Evolutionary conservation across 805 yeast genomes (phyloP).

Genomic region (Hermanozyma aechmeae): DNA sequence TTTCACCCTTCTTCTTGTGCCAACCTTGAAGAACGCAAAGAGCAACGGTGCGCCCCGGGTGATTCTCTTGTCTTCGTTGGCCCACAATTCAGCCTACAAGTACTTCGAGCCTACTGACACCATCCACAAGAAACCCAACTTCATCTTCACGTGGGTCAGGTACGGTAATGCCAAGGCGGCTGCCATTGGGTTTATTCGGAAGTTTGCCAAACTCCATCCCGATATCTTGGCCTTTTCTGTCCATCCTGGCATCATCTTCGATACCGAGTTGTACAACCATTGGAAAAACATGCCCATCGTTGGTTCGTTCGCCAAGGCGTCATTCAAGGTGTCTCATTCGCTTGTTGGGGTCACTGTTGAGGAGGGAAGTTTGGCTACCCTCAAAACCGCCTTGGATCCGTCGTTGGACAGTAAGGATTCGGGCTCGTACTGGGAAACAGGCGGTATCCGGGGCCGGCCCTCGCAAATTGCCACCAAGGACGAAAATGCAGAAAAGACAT

Average conservation of each 20-base stretch:
- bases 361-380: conserved; percentile 24
- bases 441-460: conserved; percentile 19
- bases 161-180: conserved; percentile 28
- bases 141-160: conserved; percentile 20
- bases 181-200: conserved; percentile 20
- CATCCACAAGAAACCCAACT: conserved; percentile 17
- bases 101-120: conserved; percentile 16
- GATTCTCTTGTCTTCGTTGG: conserved; percentile 22
- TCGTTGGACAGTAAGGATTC: conserved; percentile 12
- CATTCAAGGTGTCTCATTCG: conserved; percentile 8
- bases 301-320: conserved; percentile 11
- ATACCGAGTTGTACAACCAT: conserved; percentile 22
- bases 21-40: conserved; percentile 14
- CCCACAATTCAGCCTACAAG: conserved; percentile 17
- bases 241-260: conserved; percentile 30
- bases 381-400: conserved; percentile 24
- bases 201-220: conserved; percentile 18
- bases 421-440: conserved; percentile 23
- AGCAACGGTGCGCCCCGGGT: conserved; percentile 18
- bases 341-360: conserved; percentile 22
- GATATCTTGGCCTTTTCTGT: conserved; percentile 23
- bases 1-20: conserved; percentile 20
- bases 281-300: conserved; percentile 17
- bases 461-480: conserved; percentile 15
- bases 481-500: conserved; percentile 15